Evolutionary conservation across 176 grass and related monocot species (phyloP).

Genomic region (Aegilops tauschii): DNA sequence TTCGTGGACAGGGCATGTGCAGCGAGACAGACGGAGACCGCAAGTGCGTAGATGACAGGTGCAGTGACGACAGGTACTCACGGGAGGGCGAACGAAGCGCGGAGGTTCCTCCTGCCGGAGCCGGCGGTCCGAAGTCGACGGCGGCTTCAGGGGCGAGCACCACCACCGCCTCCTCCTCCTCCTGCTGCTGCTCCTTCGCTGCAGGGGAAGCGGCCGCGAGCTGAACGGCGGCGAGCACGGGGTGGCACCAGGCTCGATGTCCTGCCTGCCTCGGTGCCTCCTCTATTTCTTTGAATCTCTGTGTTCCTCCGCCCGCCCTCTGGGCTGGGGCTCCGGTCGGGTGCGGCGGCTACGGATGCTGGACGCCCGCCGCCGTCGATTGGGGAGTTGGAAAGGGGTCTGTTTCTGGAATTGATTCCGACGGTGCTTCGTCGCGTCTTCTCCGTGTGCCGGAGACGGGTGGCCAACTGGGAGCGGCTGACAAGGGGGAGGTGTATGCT

Average conservation of each 20-base stretch:
- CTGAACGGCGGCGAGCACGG: too few relatives aligned
- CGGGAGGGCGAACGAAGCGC: background rate
- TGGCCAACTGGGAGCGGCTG: background rate
- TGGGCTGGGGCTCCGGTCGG: too few relatives aligned
- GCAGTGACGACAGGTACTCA: constrained; percentile 7
- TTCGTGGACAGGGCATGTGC: background rate
- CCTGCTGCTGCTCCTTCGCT: background rate
- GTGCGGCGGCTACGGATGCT: background rate
- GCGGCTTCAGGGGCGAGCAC: background rate
- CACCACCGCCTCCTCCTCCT: background rate
- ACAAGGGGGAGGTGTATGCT: background rate
- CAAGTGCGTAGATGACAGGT: background rate
- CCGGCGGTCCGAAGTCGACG: background rate
- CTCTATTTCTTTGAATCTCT: background rate
- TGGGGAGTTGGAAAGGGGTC: too few relatives aligned
- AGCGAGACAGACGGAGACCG: too few relatives aligned
- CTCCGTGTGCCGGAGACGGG: background rate
- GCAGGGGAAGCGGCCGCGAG: background rate
- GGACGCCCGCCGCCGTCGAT: background rate
- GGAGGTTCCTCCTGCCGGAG: background rate
- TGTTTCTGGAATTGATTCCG: background rate
- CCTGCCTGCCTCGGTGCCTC: background rate
- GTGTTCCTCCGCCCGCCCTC: background rate
- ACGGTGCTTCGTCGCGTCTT: background rate
- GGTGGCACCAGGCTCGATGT: too few relatives aligned